Evolutionary conservation across 192 early-diverging fungal genomes (phyloP), one percentile per base, ranked within the genome.

Genomic region (Coemansia sp.): DNA sequence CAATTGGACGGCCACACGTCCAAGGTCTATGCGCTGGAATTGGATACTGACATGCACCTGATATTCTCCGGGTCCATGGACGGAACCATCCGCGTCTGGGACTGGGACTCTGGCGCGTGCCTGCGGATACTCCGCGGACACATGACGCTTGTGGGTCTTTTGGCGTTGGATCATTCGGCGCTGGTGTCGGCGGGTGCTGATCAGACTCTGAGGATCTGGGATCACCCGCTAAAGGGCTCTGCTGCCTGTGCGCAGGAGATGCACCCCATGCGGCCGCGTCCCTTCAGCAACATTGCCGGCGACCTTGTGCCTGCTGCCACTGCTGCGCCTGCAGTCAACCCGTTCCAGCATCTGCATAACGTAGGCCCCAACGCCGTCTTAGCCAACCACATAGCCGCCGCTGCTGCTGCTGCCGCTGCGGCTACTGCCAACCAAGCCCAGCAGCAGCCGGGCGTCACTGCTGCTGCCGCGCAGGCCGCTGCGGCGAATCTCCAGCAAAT

Each of bases 161-260:
- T 99, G 34, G 93, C 94, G 38, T 80, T 98, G 40, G 88, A 91
- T 24, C 88, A 91, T 37, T 84, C 89, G 47, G 89, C 92, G 66
- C 83, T 99, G 15, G 94, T 99, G 2, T 95, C 94, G 7, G 98
- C 95, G 1, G 96, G 95, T 43, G 98, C 96, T 10, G 98, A 99
- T 69, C 85, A 92, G 9, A 94, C 92, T 16, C 87, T 99, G 40
- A 87, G 98, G 4, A 90, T 98, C 34, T 99, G 98, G 98, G 87
- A 88, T 55, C 76, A 94, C 65, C 71, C 86, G 52, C 65, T 92
- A 64, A 70, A 88, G 1, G 12, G 22, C 13, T 0, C 27, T 1
- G 8, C 34, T 37, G 18, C 16, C 27, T 22, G 59, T 12, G 13
- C 64, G 1, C 27, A 38, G 15, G 58, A 59, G 13, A 18, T 11